Evolutionary conservation across 768 basidiomycete genomes (phyloP).

Genomic region (Stropharia rugosoannulata): DNA sequence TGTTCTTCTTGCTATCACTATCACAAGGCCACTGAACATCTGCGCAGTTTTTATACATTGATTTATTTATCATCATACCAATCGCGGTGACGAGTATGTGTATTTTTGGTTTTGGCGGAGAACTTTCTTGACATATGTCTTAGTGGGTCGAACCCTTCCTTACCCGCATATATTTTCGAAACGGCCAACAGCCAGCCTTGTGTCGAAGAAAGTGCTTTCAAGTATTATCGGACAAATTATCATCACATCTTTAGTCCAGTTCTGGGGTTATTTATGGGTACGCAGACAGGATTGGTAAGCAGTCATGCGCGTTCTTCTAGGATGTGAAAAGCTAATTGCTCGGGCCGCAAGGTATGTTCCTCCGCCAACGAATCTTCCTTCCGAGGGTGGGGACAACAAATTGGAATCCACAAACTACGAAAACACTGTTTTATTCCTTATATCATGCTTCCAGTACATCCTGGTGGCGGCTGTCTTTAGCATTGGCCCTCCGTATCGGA

Average conservation of each 20-base stretch:
- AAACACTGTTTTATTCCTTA: slow-evolving; percentile 87
- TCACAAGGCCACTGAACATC: slow-evolving; percentile 3
- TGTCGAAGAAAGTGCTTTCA: slow-evolving; percentile 91
- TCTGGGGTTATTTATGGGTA: slow-evolving; percentile 91
- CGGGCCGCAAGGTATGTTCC: slow-evolving; percentile 65
- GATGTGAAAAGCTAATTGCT: neutral
- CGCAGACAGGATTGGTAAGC: slow-evolving; percentile 78
- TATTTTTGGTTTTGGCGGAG: neutral
- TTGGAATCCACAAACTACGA: slow-evolving; percentile 87
- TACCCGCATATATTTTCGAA: slow-evolving; percentile 85
- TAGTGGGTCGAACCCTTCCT: slow-evolving; percentile 95
- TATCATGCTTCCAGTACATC: slow-evolving; percentile 99
- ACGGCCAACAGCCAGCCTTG: slow-evolving; percentile 91
- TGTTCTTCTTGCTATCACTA: slow-evolving; percentile 1
- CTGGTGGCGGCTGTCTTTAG: slow-evolving; percentile 96
- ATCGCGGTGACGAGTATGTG: slow-evolving; percentile 91
- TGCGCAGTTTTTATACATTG: slow-evolving; percentile 89
- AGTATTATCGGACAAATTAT: slow-evolving; percentile 93
- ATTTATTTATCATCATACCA: slow-evolving; percentile 96
- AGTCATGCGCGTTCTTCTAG: neutral
- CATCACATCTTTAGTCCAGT: slow-evolving; percentile 78
- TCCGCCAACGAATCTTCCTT: slow-evolving; percentile 48
- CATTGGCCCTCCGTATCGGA: slow-evolving; percentile 95
- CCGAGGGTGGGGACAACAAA: slow-evolving; percentile 57
- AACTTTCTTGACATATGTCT: slow-evolving; percentile 7